Conservation (phyloP, 805 yeast species). For the Nakazawaea wyomingensis region DNA sequence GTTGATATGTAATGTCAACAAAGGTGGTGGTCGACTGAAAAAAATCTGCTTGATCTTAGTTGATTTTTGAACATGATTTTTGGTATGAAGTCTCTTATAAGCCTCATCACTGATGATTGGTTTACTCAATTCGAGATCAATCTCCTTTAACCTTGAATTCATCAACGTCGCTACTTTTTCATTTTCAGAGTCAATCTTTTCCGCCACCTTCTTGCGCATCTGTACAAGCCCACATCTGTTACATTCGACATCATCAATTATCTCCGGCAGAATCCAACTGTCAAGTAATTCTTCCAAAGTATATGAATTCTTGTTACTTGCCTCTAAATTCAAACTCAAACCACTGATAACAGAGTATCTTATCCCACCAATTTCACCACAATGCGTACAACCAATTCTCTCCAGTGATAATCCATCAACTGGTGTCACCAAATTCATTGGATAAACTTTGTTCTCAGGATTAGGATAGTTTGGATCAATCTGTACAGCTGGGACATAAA, state of each 20-base stretch:
- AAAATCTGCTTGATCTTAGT: constrained; percentile 80
- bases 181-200: constrained; percentile 27
- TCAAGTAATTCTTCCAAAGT: constrained; percentile 49
- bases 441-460: constrained; percentile 38
- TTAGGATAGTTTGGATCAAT: constrained; percentile 64
- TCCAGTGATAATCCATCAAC: constrained; percentile 88
- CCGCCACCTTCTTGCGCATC: constrained; percentile 45
- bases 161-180: constrained; percentile 31
- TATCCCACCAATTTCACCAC: constrained; percentile 94
- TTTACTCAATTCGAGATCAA: constrained; percentile 50
- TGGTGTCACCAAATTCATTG: constrained; percentile 69
- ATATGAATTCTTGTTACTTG: constrained; percentile 34
- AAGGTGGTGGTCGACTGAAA: constrained; percentile 77
- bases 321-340: constrained; percentile 63
- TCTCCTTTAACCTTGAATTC: constrained; percentile 39
- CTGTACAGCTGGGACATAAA: constrained; percentile 67
- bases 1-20: constrained; percentile 81
- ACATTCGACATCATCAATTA: constrained; percentile 91
- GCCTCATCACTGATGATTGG: constrained; percentile 77
- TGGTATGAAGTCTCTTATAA: constrained; percentile 67
- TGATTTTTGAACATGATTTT: constrained; percentile 67
- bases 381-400: constrained; percentile 81
- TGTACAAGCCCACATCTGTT: constrained; percentile 80
- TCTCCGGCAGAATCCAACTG: constrained; percentile 74
- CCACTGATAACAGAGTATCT: constrained; percentile 77